These are phyloP conservation scores for Nicotiana tomentosiformis DNA, from an alignment of 257 asterid species.

Conservation along the genomic window DNA sequence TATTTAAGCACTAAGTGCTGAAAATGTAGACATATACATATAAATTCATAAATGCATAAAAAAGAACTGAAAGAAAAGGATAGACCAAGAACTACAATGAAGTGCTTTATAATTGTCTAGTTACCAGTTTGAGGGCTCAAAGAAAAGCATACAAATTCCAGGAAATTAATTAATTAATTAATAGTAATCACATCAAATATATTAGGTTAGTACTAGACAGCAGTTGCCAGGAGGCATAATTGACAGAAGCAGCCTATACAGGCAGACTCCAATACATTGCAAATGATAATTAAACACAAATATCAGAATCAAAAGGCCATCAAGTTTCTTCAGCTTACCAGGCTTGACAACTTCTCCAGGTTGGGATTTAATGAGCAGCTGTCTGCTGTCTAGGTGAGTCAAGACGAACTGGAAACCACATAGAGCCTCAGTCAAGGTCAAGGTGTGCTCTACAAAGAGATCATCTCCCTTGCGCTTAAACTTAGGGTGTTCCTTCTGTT, in stretches of 20 bases:
- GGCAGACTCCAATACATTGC: neutral
- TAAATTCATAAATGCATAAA: too few relatives aligned
- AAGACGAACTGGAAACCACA: constrained; percentile 24
- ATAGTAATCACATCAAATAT: neutral
- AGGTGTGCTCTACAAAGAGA: constrained; percentile 21
- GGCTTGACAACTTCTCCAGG: constrained; percentile 25
- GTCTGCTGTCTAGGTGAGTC: constrained; percentile 20
- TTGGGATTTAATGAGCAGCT: constrained; percentile 22
- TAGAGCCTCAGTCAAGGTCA: constrained; percentile 23
- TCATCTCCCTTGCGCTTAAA: constrained; percentile 28
- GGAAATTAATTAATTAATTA: neutral
- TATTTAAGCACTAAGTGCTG: too few relatives aligned
- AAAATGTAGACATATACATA: too few relatives aligned
- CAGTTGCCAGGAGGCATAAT: neutral
- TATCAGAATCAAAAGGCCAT: neutral
- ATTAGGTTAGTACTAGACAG: neutral
- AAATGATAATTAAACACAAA: neutral
- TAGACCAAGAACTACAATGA: neutral
- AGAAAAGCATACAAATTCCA: neutral
- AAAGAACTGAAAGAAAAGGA: neutral
- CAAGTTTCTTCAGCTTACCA: constrained; percentile 7
- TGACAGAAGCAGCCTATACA: neutral
- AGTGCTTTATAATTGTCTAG: neutral
- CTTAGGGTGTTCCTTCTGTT: constrained; percentile 24
- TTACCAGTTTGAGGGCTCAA: neutral